phyloP scores from a whole-genome alignment of 2,329 filamentous ascomycete genomes.

The Pestalotiopsis sp. region DNA sequence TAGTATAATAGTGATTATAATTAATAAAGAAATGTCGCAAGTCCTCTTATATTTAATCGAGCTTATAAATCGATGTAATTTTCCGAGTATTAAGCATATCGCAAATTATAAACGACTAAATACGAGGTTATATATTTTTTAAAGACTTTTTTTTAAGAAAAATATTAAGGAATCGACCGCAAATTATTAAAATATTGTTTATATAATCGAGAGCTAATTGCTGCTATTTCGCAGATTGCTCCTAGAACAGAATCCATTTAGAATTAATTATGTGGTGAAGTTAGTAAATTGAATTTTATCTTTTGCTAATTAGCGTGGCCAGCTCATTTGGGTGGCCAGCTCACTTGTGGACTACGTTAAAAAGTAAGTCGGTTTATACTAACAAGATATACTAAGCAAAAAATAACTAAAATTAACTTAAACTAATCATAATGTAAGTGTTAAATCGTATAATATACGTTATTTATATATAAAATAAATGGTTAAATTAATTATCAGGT shows the following conservation, averaged over 20 bases:
- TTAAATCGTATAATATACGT: too few species aligned
- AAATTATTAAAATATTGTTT: not conserved
- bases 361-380: too few species aligned
- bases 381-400: too few species aligned
- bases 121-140: not conserved
- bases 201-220: conserved; percentile 26
- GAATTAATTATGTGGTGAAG: too few species aligned
- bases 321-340: too few species aligned
- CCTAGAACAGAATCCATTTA: conserved; percentile 33
- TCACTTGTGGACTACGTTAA: too few species aligned
- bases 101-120: not conserved
- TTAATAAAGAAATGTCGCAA: conserved; percentile 31
- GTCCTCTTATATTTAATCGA: conserved; percentile 31
- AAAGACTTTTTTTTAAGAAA: not conserved
- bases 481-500: too few species aligned
- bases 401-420: too few species aligned
- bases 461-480: too few species aligned
- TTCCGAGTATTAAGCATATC: not conserved
- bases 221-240: conserved; percentile 37
- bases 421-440: too few species aligned
- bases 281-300: too few species aligned
- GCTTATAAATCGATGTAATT: conserved; percentile 20
- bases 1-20: conserved; percentile 39
- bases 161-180: not conserved
- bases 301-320: too few species aligned